Evolutionary conservation across 345 rosid species (phyloP), one percentile per base, ranked within the genome.

Genomic region (Pugionium cornutum): DNA sequence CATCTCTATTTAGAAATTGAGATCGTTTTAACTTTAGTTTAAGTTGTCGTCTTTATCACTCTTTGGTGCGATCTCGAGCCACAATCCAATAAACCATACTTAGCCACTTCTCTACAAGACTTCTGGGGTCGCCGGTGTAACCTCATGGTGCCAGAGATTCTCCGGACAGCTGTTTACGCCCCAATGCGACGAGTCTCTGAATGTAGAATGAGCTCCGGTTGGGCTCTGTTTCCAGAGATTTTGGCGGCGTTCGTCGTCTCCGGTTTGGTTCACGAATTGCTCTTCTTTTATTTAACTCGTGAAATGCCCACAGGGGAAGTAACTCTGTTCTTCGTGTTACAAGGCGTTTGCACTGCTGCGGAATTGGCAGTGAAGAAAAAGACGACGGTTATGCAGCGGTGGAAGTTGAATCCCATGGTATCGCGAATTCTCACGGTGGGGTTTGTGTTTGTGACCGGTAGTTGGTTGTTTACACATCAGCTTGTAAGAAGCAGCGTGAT

Each of bases 51-150:
- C 2, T 67, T 9, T 53, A 48, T 53, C 43, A 3, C 68, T 25
- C 41, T 74, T 5, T 59, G 74, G 0, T 32, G 76, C 25, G 77
- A 80, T 29, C 77, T 80, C 1, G 80, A 80, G 34, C 57, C 79
- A 25, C 89, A 76, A 1, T 68, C 72, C 50, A 27, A 80, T 29
- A 78, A 84, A 3, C 89, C 86, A 3, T 84, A 80, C 52, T 47
- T 78, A n/a, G 53, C 87, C 41, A 82, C 84, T 0, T 84, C 92
- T 10, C 67, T 86, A 2, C 86, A 84, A 73, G 84, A 84, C 35
- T 82, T 84, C 27, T 82, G 87, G 92, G 79, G 84, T 7, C 50
- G 67, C 3, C 62, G 86, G 3, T 84, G 89, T 86, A 86, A 81
- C 51, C 83, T 82, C 34, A 80, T 78, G 76, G 82, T 79, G 7